Conservation (phyloP, 2,329 filamentous ascomycete species). For the Akanthomyces lecanii region DNA sequence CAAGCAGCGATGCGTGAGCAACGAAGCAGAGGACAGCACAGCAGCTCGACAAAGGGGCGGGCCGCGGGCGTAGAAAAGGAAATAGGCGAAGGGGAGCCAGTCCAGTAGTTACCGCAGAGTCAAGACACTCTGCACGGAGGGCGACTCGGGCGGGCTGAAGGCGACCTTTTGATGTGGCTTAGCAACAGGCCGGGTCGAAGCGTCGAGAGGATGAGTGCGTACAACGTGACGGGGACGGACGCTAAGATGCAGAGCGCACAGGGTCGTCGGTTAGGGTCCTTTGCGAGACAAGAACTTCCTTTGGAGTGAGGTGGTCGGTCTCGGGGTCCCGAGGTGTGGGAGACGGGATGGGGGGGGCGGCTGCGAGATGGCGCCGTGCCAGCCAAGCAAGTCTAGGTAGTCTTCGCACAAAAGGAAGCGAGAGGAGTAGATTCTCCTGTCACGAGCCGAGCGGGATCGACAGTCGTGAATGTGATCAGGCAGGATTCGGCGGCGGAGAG, state of each 20-base stretch:
- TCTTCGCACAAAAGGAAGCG: constrained; percentile 1
- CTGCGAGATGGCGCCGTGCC: neutral
- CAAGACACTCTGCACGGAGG: neutral
- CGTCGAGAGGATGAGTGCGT: neutral
- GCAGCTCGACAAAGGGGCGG: constrained; percentile 7
- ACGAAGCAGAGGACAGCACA: neutral
- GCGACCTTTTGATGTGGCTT: neutral
- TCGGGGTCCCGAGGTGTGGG: constrained; percentile 8
- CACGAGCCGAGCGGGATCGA: constrained; percentile 3
- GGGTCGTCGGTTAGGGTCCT: neutral
- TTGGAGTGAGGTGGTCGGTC: neutral
- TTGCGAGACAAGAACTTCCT: neutral
- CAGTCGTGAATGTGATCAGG: neutral
- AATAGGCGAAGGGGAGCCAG: neutral
- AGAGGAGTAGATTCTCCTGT: neutral
- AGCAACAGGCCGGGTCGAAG: neutral
- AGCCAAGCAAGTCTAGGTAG: neutral
- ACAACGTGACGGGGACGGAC: neutral
- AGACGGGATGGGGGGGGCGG: constrained; percentile 5
- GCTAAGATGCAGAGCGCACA: neutral
- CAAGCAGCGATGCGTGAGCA: constrained; percentile 6
- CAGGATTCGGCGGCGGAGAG: neutral
- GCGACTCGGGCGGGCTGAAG: constrained; percentile 3
- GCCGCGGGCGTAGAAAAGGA: neutral
- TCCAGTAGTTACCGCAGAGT: neutral